Percentiles rank a stretch among this genome's conserved stretches.
Conservation (phyloP, 768 basidiomycete species). For the Termitomyces sp. region DNA sequence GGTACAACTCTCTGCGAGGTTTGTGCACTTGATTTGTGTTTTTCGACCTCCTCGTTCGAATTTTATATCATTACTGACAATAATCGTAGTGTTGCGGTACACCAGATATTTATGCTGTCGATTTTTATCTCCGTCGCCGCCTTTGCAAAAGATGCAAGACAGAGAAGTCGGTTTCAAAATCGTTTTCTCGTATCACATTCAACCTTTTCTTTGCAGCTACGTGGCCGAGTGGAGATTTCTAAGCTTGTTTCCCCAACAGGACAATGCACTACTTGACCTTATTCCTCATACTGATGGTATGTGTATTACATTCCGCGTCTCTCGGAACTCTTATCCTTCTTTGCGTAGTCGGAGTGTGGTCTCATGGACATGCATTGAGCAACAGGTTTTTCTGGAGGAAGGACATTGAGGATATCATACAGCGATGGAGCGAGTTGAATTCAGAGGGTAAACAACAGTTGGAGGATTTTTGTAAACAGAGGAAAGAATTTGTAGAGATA, state of each 20-base stretch:
- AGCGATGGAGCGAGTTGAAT: constrained; percentile 12
- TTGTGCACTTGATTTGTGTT: neutral
- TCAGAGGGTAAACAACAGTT: constrained; percentile 18
- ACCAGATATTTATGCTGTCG: constrained; percentile 14
- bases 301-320: neutral
- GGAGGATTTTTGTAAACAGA: constrained; percentile 17
- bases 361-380: constrained; percentile 17
- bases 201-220: constrained; percentile 15
- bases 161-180: constrained; percentile 14
- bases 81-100: constrained; percentile 14
- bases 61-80: neutral
- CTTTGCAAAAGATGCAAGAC: constrained; percentile 23
- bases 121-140: constrained; percentile 20
- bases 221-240: constrained; percentile 19
- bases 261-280: constrained; percentile 20
- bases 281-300: constrained; percentile 26
- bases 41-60: neutral
- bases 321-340: neutral
- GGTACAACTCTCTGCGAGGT: constrained; percentile 20
- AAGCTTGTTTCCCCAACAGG: constrained; percentile 20
- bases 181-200: neutral
- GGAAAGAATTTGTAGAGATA: constrained; percentile 12
- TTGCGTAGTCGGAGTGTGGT: constrained; percentile 23
- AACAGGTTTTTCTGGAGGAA: constrained; percentile 28
- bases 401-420: constrained; percentile 22